phyloP scores from a whole-genome alignment of 495 filamentous ascomycete genomes.

The Opeltia flavorubescens region DNA sequence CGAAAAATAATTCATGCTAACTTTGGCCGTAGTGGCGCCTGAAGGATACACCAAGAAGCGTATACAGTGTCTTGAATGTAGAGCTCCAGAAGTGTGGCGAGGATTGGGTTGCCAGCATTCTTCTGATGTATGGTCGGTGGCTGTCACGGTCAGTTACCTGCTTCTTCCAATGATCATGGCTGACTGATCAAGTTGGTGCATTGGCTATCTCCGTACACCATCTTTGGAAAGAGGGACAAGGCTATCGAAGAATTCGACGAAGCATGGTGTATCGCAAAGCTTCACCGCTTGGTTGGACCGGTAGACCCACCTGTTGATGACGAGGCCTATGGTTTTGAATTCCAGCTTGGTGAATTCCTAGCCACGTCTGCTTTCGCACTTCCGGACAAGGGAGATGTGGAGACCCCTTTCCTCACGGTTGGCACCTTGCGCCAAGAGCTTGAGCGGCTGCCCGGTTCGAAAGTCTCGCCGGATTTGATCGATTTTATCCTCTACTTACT shows the following conservation, averaged over 20 bases:
- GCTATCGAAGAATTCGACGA: constrained; percentile 13
- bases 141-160: constrained; percentile 14
- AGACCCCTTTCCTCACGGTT: constrained; percentile 12
- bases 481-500: constrained; percentile 13
- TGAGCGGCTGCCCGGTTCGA: constrained; percentile 10
- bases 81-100: constrained; percentile 19
- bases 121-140: constrained; percentile 19
- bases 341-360: constrained; percentile 12
- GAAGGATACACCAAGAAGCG: constrained; percentile 17
- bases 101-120: constrained; percentile 16
- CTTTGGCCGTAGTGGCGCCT: constrained; percentile 12
- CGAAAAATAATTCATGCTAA: constrained; percentile 1
- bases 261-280: constrained; percentile 18
- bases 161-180: not conserved
- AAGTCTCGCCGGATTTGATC: constrained; percentile 10
- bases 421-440: constrained; percentile 15
- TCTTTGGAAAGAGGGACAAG: constrained; percentile 15
- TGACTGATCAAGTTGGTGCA: constrained; percentile 6
- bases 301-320: constrained; percentile 11
- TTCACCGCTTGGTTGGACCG: constrained; percentile 13
- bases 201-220: constrained; percentile 1
- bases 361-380: too few species aligned
- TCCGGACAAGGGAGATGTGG: too few species aligned
- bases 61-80: constrained; percentile 12
- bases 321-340: constrained; percentile 10